phyloP scores from a whole-genome alignment of 2,329 filamentous ascomycete species.

The Trichoderma lentiforme region DNA sequence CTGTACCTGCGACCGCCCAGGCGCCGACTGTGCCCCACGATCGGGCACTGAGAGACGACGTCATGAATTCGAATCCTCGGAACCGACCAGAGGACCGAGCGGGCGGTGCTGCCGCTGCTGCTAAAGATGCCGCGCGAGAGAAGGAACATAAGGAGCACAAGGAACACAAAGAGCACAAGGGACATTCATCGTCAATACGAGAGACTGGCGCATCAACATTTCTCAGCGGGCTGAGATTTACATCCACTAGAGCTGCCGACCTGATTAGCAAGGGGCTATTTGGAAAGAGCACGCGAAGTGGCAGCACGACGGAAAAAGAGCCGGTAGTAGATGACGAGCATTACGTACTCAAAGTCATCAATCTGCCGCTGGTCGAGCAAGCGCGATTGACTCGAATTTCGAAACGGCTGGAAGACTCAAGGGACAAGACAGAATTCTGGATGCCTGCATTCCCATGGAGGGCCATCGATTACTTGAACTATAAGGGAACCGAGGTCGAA shows the following conservation, averaged over 20 bases:
- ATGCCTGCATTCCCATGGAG: slow-evolving; percentile 96
- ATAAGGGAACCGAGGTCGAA: slow-evolving; percentile 90
- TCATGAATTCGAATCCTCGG: slow-evolving; percentile 61
- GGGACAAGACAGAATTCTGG: slow-evolving; percentile 97
- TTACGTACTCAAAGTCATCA: slow-evolving; percentile 82
- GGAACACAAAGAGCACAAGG: slow-evolving; percentile 37
- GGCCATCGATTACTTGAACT: slow-evolving; percentile 94
- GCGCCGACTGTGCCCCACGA: slow-evolving; percentile 65
- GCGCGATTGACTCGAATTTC: slow-evolving; percentile 89
- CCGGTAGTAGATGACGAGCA: slow-evolving; percentile 71
- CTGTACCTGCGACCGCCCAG: slow-evolving; percentile 40
- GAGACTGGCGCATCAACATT: slow-evolving; percentile 63
- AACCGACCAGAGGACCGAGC: slow-evolving; percentile 73
- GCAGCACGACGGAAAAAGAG: slow-evolving; percentile 65
- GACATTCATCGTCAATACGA: slow-evolving; percentile 53
- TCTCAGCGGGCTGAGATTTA: slow-evolving; percentile 69
- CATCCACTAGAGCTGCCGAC: slow-evolving; percentile 71
- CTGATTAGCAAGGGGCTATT: slow-evolving; percentile 81
- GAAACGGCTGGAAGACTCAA: slow-evolving; percentile 79
- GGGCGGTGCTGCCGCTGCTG: slow-evolving; percentile 32
- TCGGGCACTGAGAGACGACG: slow-evolving; percentile 64
- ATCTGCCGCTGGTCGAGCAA: slow-evolving; percentile 81
- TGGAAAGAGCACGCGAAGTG: slow-evolving; percentile 71
- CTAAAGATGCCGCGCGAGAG: slow-evolving; percentile 45
- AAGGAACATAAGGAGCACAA: slow-evolving; percentile 39